Evolutionary conservation across 176 grass and related monocot genomes (phyloP).

Genomic region (Pharus latifolius): DNA sequence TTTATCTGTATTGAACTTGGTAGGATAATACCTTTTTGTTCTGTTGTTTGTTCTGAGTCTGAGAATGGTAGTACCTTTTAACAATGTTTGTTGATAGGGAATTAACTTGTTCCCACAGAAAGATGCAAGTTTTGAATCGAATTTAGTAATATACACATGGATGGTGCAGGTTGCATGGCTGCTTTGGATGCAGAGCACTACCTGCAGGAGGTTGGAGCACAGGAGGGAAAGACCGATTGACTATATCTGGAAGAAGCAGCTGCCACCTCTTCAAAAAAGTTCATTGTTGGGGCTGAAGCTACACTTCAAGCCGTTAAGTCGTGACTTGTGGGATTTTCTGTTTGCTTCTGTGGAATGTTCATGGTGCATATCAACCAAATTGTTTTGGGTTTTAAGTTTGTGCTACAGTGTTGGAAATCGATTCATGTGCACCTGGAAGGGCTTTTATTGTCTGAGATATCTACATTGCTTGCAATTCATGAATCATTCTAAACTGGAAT

Average conservation of each 20-base stretch:
- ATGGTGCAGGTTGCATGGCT: conserved; percentile 73
- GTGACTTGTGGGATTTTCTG: background rate
- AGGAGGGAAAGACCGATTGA: conserved; percentile 67
- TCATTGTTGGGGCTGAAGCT: background rate
- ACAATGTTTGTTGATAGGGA: background rate
- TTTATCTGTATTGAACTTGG: background rate
- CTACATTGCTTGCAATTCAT: no score
- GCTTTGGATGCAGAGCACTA: conserved; percentile 93
- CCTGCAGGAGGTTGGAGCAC: conserved; percentile 65
- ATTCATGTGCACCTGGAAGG: background rate
- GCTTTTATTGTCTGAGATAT: background rate
- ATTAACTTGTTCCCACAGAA: background rate
- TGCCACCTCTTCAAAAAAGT: background rate
- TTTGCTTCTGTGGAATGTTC: background rate
- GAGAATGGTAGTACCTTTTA: background rate
- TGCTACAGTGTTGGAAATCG: background rate
- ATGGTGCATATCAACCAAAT: background rate
- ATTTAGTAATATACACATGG: background rate
- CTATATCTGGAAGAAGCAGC: conserved; percentile 4
- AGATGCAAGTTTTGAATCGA: background rate
- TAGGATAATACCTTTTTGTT: background rate
- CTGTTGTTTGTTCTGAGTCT: background rate
- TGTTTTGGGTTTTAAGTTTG: background rate
- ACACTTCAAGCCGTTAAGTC: conserved; percentile 11
- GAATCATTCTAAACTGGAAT: no score